Base-by-base conservation (phyloP, 139 green algal species). In the Picochlorum sp. region DNA sequence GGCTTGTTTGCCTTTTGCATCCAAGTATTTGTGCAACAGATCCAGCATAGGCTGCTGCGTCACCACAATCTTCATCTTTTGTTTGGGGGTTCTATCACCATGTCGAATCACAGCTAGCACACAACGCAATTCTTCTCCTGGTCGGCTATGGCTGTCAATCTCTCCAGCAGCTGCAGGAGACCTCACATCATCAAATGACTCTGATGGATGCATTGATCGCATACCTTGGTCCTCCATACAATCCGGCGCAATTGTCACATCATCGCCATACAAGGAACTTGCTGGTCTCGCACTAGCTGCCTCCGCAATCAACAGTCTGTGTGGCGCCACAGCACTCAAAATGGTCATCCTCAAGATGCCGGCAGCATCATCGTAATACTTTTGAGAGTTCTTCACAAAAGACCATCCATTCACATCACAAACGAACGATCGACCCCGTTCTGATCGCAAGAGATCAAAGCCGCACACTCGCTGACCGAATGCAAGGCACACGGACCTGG, bases 381-480 rank as follows among this genome's bases (percentile, higher is more conserved):
- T 98, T 55, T 90, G 81, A 14, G 76, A 90, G 83, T 95, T 97
- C 78, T 99, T 99, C 6, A 99, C 94, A 62, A 98, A 97, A 60
- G 68, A 88, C 92, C 90, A 98, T 65, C 94, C 94, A 71, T 99
- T 99, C 44, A 99, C 94, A 65, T 99, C 94, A 72, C 94, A 99
- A 24, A 99, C 94, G 62, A 90, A 97, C 3, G 81, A 89, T 54
- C 70, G 67, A 5, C 87, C 89, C 37, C 88, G 80, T 37, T 86
- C 83, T 18, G 63, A 79, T 14, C 92, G 77, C 78, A 97, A 81
- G 68, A 97, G 79, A 78, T 97, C 90, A 64, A 96, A 96, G 47
- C 90, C 90, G 78, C 90, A 96, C 51, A 96, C 86, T 75, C 90
- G 88, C 72, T 99, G 94, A 1, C 89, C 86, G 77, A 98, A 99